Percentiles rank a stretch among this genome's conserved stretches.
Conservation (phyloP, 768 basidiomycete genomes). For the Podaxis sp. region DNA sequence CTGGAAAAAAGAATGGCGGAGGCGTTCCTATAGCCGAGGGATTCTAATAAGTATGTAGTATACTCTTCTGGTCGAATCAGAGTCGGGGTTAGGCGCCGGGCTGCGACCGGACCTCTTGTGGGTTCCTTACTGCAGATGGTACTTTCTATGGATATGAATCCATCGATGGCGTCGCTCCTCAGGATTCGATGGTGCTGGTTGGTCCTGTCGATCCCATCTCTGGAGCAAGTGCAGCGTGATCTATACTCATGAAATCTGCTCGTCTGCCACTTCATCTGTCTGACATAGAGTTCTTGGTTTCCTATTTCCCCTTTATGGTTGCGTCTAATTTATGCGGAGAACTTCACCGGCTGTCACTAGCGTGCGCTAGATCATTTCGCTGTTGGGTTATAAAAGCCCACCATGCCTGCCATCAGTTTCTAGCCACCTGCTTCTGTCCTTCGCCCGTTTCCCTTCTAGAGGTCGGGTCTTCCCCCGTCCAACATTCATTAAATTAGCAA, state of each 20-base stretch:
- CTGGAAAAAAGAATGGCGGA: too few species aligned
- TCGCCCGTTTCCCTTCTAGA: neutral
- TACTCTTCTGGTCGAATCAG: neutral
- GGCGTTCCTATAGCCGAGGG: neutral
- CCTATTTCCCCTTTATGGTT: neutral
- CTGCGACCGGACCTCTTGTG: neutral
- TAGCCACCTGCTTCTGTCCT: neutral
- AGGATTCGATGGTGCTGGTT: neutral
- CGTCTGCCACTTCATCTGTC: neutral
- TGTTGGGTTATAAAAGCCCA: slow-evolving; percentile 1
- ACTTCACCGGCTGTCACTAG: neutral
- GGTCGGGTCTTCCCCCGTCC: neutral
- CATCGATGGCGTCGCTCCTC: neutral
- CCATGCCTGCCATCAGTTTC: neutral
- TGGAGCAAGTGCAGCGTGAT: neutral
- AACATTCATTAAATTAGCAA: neutral
- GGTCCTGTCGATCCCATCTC: neutral
- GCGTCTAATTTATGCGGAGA: neutral
- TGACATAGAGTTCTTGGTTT: neutral
- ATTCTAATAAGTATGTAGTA: neutral
- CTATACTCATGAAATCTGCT: neutral
- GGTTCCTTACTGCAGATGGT: neutral
- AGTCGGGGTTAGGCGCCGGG: neutral
- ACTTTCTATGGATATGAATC: neutral
- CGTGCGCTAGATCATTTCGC: neutral